Percentiles rank a stretch among this genome's conserved stretches.
phyloP scores from a whole-genome alignment of 2,329 filamentous ascomycete genomes.

The Chaetomium olivaceum region DNA sequence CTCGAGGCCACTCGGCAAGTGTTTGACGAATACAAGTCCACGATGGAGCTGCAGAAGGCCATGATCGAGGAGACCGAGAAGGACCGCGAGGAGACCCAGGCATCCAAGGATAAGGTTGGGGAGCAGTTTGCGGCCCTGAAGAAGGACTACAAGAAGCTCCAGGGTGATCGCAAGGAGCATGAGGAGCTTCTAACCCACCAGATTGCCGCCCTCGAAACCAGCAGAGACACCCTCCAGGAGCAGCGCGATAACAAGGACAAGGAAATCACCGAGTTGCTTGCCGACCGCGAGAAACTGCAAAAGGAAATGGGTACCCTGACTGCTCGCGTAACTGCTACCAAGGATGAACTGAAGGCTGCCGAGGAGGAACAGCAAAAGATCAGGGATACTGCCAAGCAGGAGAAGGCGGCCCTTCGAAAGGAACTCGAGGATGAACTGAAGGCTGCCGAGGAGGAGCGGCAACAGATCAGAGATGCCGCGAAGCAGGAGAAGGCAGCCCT shows the following conservation, averaged over 20 bases:
- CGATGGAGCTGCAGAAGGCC: conserved; percentile 40
- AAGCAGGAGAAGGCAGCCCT: conserved; percentile 35
- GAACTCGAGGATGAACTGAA: conserved; percentile 31
- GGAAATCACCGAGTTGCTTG: conserved; percentile 29
- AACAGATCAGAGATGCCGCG: conserved; percentile 29
- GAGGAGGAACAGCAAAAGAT: conserved; percentile 32
- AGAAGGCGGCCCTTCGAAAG: conserved; percentile 32
- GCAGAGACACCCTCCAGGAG: conserved; percentile 30
- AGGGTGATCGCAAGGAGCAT: conserved; percentile 29
- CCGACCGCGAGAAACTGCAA: conserved; percentile 27
- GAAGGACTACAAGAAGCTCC: conserved; percentile 27
- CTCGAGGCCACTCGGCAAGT: conserved; percentile 38
- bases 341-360: conserved; percentile 25
- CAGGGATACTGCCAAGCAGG: conserved; percentile 31
- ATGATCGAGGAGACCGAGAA: conserved; percentile 41
- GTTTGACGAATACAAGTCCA: conserved; percentile 40
- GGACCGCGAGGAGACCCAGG: conserved; percentile 39
- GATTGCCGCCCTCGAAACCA: conserved; percentile 30
- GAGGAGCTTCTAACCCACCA: conserved; percentile 29
- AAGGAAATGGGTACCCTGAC: conserved; percentile 18
- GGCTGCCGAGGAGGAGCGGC: conserved; percentile 29
- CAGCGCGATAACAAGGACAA: conserved; percentile 32
- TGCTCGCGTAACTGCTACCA: conserved; percentile 21
- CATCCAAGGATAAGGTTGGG: conserved; percentile 30
- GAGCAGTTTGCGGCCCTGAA: conserved; percentile 24